These are phyloP conservation scores for Fragaria vesca DNA, from an alignment of 306 rosid genomes.

Conservation along the genomic window DNA sequence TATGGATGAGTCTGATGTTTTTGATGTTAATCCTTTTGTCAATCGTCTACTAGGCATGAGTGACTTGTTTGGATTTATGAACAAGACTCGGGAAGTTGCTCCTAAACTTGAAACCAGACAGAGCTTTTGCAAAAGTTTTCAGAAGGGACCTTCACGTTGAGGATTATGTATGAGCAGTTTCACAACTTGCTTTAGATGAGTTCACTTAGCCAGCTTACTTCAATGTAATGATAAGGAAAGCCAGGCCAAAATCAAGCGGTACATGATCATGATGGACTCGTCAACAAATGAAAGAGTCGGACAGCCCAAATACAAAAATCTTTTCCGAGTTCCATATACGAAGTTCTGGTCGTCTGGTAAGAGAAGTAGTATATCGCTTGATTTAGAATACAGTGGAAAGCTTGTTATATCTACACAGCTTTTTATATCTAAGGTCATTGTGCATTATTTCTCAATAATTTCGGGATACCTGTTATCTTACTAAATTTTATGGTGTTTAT, in stretches of 20 bases:
- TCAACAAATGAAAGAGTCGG: conserved; percentile 90
- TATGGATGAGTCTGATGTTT: conserved; percentile 83
- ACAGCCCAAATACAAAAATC: conserved; percentile 73
- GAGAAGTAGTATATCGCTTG: too few relatives aligned
- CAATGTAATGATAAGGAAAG: conserved; percentile 90
- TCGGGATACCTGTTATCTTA: too few relatives aligned
- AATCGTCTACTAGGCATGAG: conserved; percentile 87
- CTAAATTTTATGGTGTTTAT: too few relatives aligned
- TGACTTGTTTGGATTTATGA: conserved; percentile 79
- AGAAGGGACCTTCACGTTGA: conserved; percentile 77
- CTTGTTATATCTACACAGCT: too few relatives aligned
- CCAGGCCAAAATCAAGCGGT: conserved; percentile 79
- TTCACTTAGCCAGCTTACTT: conserved; percentile 63
- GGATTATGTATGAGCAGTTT: conserved; percentile 86
- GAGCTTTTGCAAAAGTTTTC: too few relatives aligned
- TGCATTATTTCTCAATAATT: too few relatives aligned
- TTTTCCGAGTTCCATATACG: conserved; percentile 50
- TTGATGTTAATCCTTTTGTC: conserved; percentile 84
- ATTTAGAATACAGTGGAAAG: too few relatives aligned
- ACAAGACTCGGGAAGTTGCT: conserved; percentile 84
- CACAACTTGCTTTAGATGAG: conserved; percentile 79
- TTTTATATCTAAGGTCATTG: too few relatives aligned
- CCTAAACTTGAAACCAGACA: conserved; percentile 85
- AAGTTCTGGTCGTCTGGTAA: too few relatives aligned
- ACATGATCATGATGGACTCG: conserved; percentile 97